These are phyloP conservation scores for Crithidia expoeki DNA, from an alignment of 208 protist species.

Conservation along the genomic window DNA sequence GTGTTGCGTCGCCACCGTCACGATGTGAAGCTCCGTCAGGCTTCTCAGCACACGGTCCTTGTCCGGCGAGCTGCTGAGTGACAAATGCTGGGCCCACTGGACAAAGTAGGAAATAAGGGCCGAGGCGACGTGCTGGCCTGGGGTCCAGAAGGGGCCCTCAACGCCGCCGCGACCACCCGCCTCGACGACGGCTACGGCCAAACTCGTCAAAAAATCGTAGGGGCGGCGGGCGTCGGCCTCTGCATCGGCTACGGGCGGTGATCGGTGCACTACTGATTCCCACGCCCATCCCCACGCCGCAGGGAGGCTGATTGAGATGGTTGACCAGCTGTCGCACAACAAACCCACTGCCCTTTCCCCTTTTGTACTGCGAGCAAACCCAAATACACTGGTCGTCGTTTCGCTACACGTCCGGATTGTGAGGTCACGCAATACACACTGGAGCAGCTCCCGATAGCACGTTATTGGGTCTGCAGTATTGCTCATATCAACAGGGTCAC, in stretches of 20 bases:
- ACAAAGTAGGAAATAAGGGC: not conserved
- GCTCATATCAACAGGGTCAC: not conserved
- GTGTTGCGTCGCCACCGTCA: not conserved
- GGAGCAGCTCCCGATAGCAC: slow-evolving; percentile 5
- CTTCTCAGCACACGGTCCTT: not conserved
- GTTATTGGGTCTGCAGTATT: not conserved
- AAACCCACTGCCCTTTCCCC: not conserved
- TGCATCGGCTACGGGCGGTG: not conserved
- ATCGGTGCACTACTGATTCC: not conserved
- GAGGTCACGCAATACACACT: not conserved
- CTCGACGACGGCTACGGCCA: not conserved
- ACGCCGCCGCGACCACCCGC: not conserved
- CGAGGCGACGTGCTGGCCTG: not conserved
- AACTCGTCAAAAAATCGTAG: not conserved
- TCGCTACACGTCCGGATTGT: not conserved
- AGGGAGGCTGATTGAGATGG: not conserved
- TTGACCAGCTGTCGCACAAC: slow-evolving; percentile 10
- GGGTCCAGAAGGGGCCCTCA: not conserved
- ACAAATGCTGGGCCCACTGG: not conserved
- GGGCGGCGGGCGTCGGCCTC: not conserved
- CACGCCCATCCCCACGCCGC: slow-evolving; percentile 15
- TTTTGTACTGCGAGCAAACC: not conserved
- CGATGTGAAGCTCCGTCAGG: not conserved
- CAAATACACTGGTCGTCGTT: too few relatives aligned
- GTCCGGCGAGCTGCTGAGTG: not conserved